Evolutionary conservation across 768 basidiomycete genomes (phyloP).

Genomic region (Mycena albidolilacea): DNA sequence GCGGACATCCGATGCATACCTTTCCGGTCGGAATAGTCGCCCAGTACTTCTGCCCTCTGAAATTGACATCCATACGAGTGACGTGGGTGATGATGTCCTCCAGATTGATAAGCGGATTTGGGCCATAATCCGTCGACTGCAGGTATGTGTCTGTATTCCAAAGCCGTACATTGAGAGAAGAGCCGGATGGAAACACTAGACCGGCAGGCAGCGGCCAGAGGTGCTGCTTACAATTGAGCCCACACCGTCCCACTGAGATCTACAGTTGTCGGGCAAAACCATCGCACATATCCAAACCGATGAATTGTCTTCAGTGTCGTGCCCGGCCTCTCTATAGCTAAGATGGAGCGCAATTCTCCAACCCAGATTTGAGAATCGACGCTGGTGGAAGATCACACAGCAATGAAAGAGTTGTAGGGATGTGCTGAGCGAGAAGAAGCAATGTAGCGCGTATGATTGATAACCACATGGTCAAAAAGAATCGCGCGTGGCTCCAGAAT

Average conservation of each 20-base stretch:
- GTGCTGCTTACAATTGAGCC: constrained; percentile 18
- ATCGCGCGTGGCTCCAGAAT: neutral
- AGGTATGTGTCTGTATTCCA: constrained; percentile 7
- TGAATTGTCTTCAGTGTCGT: neutral
- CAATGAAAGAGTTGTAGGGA: neutral
- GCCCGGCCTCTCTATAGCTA: neutral
- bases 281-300: constrained; percentile 16
- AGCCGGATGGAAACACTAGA: neutral
- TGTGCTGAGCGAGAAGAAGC: neutral
- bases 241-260: constrained; percentile 8
- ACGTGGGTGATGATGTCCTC: constrained; percentile 13
- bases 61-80: constrained; percentile 1
- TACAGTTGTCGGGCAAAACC: constrained; percentile 7
- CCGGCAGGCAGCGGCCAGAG: neutral
- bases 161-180: constrained; percentile 3
- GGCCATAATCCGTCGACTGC: neutral
- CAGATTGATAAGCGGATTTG: constrained; percentile 1
- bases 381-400: neutral
- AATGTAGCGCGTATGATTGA: neutral
- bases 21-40: constrained; percentile 14
- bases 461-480: constrained; percentile 14
- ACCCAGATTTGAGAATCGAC: neutral
- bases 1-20: neutral
- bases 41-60: constrained; percentile 8
- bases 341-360: neutral